These are phyloP conservation scores for Gyromitra esculenta DNA, from an alignment of 2,329 filamentous ascomycete species.

Conservation along the genomic window DNA sequence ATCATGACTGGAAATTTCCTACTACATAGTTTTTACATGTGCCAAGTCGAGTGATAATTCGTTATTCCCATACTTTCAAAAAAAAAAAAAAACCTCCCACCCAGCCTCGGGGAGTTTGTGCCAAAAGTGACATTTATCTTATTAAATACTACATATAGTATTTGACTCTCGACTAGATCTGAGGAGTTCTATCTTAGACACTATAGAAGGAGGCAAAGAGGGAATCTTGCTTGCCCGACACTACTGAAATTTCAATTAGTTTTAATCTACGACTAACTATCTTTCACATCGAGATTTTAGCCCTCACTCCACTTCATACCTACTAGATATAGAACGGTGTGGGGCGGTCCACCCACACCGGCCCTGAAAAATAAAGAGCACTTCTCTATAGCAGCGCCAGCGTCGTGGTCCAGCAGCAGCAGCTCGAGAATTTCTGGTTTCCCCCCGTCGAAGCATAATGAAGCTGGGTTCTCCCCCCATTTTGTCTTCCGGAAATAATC, in stretches of 20 bases:
- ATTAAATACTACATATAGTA: no score
- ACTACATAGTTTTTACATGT: background rate
- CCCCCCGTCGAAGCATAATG: background rate
- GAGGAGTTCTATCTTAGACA: no score
- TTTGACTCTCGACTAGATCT: no score
- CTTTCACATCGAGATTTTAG: background rate
- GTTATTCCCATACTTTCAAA: background rate
- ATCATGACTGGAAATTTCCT: background rate
- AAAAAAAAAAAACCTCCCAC: background rate
- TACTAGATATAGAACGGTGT: background rate
- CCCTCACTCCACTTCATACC: background rate
- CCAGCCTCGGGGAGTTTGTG: background rate
- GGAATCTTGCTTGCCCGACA: background rate
- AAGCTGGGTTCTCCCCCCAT: background rate
- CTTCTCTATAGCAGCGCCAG: background rate
- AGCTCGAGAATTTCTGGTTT: no score
- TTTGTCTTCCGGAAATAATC: background rate
- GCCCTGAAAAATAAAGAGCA: background rate
- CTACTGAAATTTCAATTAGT: background rate
- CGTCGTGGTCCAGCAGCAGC: background rate
- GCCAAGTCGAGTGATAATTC: conserved; percentile 10
- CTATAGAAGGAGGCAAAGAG: no score
- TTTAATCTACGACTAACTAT: background rate
- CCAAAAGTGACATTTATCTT: no score
- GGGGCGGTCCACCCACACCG: background rate